Evolutionary conservation across 2,329 filamentous ascomycete genomes (phyloP).

Genomic region (Ophiostoma quercus): DNA sequence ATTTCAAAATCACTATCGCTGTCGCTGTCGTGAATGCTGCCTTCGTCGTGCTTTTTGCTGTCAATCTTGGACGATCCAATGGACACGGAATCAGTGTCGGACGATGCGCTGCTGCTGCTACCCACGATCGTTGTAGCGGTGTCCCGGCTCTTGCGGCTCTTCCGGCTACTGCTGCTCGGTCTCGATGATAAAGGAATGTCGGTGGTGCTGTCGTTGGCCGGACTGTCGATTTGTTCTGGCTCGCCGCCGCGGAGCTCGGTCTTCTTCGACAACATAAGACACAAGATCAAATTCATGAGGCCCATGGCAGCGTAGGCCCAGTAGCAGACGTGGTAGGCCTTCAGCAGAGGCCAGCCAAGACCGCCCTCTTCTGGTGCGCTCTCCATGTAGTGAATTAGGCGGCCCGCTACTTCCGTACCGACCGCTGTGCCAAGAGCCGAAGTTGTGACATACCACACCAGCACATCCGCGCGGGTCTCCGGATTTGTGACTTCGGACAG

Average conservation of each 20-base stretch:
- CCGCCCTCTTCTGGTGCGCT: constrained; percentile 33
- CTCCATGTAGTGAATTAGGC: constrained; percentile 46
- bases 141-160: not conserved
- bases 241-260: constrained; percentile 44
- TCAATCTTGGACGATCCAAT: not conserved
- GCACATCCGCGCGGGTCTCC: constrained; percentile 54
- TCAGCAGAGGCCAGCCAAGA: constrained; percentile 44
- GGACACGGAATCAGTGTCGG: not conserved
- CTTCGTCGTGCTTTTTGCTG: not conserved
- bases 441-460: constrained; percentile 60
- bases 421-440: constrained; percentile 51
- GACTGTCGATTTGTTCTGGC: constrained; percentile 26
- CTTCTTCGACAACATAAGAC: constrained; percentile 43
- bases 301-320: constrained; percentile 56
- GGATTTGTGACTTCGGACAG: constrained; percentile 55
- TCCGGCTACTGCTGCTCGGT: not conserved
- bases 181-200: constrained; percentile 12
- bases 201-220: constrained; percentile 24
- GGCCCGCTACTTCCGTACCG: constrained; percentile 49
- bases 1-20: constrained; percentile 19
- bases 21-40: not conserved
- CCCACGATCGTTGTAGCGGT: not conserved
- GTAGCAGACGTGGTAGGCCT: constrained; percentile 54
- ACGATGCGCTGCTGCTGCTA: constrained; percentile 10
- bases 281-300: constrained; percentile 44